A percentile compares a stretch with the other conserved stretches of the same genome.
phyloP scores from a whole-genome alignment of 805 yeast species.

The Pichia phayaonensis region DNA sequence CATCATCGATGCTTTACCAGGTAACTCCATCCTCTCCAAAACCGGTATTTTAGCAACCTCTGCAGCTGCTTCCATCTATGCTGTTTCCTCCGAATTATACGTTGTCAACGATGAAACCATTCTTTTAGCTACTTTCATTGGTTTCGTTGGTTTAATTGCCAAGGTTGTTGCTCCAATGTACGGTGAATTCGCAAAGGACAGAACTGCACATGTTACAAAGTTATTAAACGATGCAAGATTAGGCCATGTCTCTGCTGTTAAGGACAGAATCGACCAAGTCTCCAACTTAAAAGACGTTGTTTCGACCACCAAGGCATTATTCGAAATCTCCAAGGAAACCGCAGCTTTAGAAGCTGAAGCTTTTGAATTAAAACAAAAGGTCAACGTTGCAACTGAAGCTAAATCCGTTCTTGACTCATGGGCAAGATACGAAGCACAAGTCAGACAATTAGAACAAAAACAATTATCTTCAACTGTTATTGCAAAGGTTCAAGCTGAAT shows the following conservation, averaged over 20 bases:
- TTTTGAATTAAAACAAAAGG: slow-evolving; percentile 87
- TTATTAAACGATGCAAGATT: slow-evolving; percentile 82
- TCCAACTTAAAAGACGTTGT: slow-evolving; percentile 88
- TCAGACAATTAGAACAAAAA: slow-evolving; percentile 92
- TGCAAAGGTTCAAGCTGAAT: slow-evolving; percentile 79
- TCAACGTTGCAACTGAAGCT: slow-evolving; percentile 83
- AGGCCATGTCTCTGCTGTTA: slow-evolving; percentile 87
- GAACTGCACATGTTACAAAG: slow-evolving; percentile 43
- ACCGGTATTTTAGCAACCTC: slow-evolving; percentile 93
- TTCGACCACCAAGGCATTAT: slow-evolving; percentile 81
- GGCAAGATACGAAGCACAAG: slow-evolving; percentile 97
- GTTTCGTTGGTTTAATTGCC: slow-evolving; percentile 67
- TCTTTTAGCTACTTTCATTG: slow-evolving; percentile 70
- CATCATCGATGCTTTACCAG: slow-evolving; percentile 88
- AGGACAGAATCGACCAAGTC: slow-evolving; percentile 84
- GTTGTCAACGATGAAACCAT: slow-evolving; percentile 92
- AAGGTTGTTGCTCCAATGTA: slow-evolving; percentile 91
- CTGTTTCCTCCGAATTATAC: slow-evolving; percentile 87
- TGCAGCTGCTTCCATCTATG: slow-evolving; percentile 90
- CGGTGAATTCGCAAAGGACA: slow-evolving; percentile 87
- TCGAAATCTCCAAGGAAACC: slow-evolving; percentile 93
- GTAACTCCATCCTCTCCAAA: slow-evolving; percentile 79
- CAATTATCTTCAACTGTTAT: slow-evolving; percentile 83
- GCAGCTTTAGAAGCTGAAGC: slow-evolving; percentile 92
- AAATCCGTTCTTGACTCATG: slow-evolving; percentile 94